phyloP scores from a whole-genome alignment of 306 rosid species.

The Quercus dentata region DNA sequence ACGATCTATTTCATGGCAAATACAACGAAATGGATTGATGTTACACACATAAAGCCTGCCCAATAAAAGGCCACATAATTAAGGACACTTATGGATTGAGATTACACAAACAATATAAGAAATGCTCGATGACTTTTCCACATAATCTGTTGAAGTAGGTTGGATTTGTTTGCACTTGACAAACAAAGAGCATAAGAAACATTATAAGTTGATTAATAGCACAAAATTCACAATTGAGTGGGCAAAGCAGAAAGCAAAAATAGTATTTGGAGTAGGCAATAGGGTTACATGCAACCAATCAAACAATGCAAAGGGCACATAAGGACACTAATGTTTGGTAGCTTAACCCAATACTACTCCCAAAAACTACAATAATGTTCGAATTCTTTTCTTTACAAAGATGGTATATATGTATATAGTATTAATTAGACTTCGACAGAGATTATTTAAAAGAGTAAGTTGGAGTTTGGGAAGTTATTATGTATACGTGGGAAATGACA shows the following conservation, averaged over 20 bases:
- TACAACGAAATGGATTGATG: no score
- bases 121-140: conserved; percentile 17
- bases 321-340: conserved; percentile 66
- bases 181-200: conserved; percentile 19
- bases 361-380: not conserved
- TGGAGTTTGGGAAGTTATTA: conserved; percentile 21
- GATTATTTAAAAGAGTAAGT: conserved; percentile 9
- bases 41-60: no score
- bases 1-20: no score
- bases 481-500: conserved; percentile 37
- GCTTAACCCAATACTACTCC: conserved; percentile 42
- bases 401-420: not conserved
- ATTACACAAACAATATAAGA: not conserved
- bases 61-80: no score
- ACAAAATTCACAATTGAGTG: conserved; percentile 41
- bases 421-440: not conserved
- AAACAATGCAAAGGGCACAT: conserved; percentile 35
- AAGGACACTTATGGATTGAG: not conserved
- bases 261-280: conserved; percentile 49
- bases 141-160: conserved; percentile 25
- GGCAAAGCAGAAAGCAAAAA: conserved; percentile 4
- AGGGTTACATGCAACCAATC: conserved; percentile 41
- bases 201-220: conserved; percentile 16
- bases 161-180: conserved; percentile 28
- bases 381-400: not conserved